Evolutionary conservation across 495 filamentous ascomycete species (phyloP).

Genomic region (Lasiosphaeria ovina): DNA sequence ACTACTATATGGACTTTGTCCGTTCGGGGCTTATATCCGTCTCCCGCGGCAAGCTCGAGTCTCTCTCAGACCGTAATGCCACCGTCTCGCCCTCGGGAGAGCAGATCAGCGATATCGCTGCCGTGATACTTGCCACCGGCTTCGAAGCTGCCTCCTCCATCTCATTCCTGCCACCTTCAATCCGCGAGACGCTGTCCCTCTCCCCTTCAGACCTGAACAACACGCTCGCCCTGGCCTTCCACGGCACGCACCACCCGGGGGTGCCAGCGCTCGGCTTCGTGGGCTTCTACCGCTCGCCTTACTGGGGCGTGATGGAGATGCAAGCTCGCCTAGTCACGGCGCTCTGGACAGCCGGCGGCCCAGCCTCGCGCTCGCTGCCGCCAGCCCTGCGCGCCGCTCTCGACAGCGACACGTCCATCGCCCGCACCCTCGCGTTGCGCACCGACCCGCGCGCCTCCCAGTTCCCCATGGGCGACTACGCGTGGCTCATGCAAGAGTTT

Average conservation of each 20-base stretch:
- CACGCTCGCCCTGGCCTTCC: conserved; percentile 67
- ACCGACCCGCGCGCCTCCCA: conserved; percentile 52
- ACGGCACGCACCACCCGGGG: conserved; percentile 57
- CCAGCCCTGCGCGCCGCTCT: conserved; percentile 29
- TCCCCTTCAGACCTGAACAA: conserved; percentile 54
- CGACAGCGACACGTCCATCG: conserved; percentile 41
- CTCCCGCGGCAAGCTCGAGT: conserved; percentile 40
- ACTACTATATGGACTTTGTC: conserved; percentile 71
- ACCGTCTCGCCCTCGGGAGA: conserved; percentile 33
- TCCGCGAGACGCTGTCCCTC: conserved; percentile 57
- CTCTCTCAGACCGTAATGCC: conserved; percentile 30
- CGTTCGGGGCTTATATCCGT: conserved; percentile 60
- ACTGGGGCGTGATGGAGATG: conserved; percentile 86
- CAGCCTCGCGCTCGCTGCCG: conserved; percentile 21
- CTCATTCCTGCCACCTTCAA: conserved; percentile 54
- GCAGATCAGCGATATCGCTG: conserved; percentile 56
- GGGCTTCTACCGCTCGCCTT: conserved; percentile 82
- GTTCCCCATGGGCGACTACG: conserved; percentile 80
- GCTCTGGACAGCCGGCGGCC: conserved; percentile 39
- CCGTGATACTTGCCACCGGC: conserved; percentile 74
- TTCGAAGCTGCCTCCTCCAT: conserved; percentile 63
- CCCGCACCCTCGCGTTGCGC: conserved; percentile 43
- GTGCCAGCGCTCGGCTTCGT: conserved; percentile 73
- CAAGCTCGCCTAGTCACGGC: conserved; percentile 66
- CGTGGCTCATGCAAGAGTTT: conserved; percentile 73